Conservation (phyloP, 257 asterid species). For the Mitragyna speciosa region DNA sequence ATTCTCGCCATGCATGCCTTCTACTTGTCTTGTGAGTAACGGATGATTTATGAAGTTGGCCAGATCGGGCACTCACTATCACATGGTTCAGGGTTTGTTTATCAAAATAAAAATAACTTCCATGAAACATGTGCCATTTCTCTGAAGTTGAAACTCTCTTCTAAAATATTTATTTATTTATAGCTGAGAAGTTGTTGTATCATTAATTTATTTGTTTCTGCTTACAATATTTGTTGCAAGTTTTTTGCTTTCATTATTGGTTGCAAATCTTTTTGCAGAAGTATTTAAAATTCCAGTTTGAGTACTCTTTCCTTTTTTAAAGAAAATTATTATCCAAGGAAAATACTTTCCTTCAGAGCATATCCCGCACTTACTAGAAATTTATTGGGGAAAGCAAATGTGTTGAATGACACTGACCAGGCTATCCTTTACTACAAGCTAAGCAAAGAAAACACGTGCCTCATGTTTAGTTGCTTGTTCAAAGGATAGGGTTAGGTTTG, state of each 20-base stretch:
- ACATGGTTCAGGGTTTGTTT: neutral
- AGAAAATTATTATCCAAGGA: neutral
- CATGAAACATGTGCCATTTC: neutral
- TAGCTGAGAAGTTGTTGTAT: neutral
- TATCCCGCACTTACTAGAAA: neutral
- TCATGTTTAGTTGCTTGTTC: too few species aligned
- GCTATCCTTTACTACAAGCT: neutral
- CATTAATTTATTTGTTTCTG: neutral
- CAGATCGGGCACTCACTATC: neutral
- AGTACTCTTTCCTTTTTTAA: neutral
- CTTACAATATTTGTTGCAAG: neutral
- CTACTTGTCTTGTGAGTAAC: neutral
- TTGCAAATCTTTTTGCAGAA: neutral
- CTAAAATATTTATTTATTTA: neutral
- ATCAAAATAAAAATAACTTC: too few species aligned
- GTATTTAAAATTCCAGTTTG: neutral
- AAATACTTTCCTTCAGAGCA: neutral
- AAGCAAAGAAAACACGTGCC: neutral
- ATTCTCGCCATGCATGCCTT: neutral
- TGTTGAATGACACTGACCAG: neutral
- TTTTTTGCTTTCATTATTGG: neutral
- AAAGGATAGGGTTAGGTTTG: neutral
- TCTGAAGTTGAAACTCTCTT: neutral
- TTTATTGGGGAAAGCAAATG: neutral
- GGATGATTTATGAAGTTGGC: neutral